Conservation (phyloP, 352 stramenopile species). For the Phytopythium cucurbitacearum region DNA sequence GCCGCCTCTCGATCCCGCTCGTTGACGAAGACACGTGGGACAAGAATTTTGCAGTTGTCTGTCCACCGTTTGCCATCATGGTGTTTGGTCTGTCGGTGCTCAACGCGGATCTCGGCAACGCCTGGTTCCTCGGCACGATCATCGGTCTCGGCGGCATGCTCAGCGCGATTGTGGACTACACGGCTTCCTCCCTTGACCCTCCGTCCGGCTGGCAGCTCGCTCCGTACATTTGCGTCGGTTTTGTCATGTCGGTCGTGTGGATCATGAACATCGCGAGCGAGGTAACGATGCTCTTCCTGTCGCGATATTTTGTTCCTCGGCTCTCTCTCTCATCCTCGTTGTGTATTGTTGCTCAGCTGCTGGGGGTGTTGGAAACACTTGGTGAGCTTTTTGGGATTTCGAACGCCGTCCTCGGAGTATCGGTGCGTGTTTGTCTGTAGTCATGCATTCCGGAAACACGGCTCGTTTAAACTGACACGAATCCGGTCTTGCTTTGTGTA, state of each 20-base stretch:
- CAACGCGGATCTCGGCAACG: slow-evolving; percentile 37
- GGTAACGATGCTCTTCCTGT: slow-evolving; percentile 9
- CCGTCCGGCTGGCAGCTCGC: slow-evolving; percentile 41
- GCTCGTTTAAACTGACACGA: slow-evolving; percentile 8
- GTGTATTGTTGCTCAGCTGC: slow-evolving; percentile 19
- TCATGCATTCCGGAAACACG: neutral
- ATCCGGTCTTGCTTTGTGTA: slow-evolving; percentile 13
- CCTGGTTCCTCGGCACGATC: slow-evolving; percentile 40
- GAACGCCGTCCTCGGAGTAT: slow-evolving; percentile 70
- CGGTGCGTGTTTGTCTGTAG: slow-evolving; percentile 29
- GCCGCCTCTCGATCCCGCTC: slow-evolving; percentile 69
- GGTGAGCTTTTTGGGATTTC: slow-evolving; percentile 72
- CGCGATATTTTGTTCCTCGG: neutral
- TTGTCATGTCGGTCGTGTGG: slow-evolving; percentile 84
- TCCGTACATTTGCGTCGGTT: slow-evolving; percentile 66
- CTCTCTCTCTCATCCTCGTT: neutral
- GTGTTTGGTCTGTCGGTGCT: slow-evolving; percentile 53
- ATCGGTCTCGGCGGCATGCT: slow-evolving; percentile 35
- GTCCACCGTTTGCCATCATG: slow-evolving; percentile 56
- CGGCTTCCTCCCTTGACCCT: slow-evolving; percentile 35
- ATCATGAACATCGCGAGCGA: slow-evolving; percentile 86
- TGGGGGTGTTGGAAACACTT: slow-evolving; percentile 68
- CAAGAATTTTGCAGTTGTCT: slow-evolving; percentile 64
- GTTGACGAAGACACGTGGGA: slow-evolving; percentile 81
- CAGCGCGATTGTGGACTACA: slow-evolving; percentile 40